phyloP scores from a whole-genome alignment of 2,329 filamentous ascomycete species.

The Tetracladium maxilliforme region DNA sequence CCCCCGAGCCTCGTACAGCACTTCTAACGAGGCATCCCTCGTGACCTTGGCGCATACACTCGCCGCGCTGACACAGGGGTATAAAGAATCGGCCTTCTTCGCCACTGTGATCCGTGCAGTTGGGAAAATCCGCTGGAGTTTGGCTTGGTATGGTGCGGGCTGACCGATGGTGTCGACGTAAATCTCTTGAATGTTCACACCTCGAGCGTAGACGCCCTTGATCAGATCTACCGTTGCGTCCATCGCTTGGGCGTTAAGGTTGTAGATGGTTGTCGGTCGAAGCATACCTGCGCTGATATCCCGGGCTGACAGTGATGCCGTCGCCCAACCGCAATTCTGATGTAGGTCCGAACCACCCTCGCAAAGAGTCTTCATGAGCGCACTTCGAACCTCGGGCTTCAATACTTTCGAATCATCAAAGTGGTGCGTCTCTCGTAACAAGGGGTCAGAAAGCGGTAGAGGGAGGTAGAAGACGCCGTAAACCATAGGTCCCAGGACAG shows the following conservation, averaged over 20 bases:
- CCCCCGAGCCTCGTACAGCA: constrained; percentile 42
- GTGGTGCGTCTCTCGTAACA: constrained; percentile 66
- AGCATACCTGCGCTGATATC: constrained; percentile 19
- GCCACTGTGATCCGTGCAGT: constrained; percentile 60
- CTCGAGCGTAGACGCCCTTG: constrained; percentile 55
- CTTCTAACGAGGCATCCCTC: constrained; percentile 75
- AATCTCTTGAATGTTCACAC: constrained; percentile 75
- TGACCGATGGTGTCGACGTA: constrained; percentile 92
- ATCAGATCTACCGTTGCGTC: constrained; percentile 82
- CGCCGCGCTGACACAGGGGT: constrained; percentile 84
- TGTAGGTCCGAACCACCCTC: constrained; percentile 39
- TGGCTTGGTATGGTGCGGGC: constrained; percentile 70
- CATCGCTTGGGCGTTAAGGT: constrained; percentile 91
- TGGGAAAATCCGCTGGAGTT: constrained; percentile 73
- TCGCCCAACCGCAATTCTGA: constrained; percentile 68
- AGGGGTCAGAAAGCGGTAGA: constrained; percentile 49
- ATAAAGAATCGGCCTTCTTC: constrained; percentile 86
- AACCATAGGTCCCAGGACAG: constrained; percentile 75
- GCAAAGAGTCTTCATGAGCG: constrained; percentile 58
- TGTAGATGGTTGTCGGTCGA: constrained; percentile 44
- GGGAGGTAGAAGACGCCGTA: constrained; percentile 67
- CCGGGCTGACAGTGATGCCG: constrained; percentile 60
- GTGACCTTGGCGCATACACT: constrained; percentile 96
- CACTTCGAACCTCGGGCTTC: constrained; percentile 61
- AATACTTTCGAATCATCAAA: constrained; percentile 95